Base-by-base conservation (phyloP, 495 filamentous ascomycete species). In the Zalerion maritima region DNA sequence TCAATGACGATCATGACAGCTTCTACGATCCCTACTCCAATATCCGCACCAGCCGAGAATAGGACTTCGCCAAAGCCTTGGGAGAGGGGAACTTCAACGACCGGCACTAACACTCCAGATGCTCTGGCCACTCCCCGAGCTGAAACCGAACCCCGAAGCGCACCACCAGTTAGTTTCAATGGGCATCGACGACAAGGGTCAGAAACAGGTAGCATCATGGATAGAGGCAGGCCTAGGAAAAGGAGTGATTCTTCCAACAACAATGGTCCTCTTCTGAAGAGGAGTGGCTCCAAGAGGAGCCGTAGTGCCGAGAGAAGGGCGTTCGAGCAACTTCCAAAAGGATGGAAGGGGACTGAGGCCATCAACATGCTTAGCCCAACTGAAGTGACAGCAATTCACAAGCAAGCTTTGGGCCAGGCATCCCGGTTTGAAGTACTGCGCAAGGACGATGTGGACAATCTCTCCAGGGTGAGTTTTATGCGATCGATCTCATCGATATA, bases 371-470 rank as follows among this genome's bases (percentile, higher is more conserved):
- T 77, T 30, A 50, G 56, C 20, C 48, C 61, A 5, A 33, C 42
- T 0, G 75, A 81, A 20, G 49, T 75, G 16, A 53, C 57, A 21
- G 51, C 46, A 4, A 38, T 82, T 5, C 66, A 66, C 27, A 61
- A 62, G 37, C 74, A 80, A 45, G 78, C 78, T 3, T 49, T 66
- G 9, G 64, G 64, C 16, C 73, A 80, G 44, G 72, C 70, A 1
- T 54, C 67, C 17, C 62, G 66, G 15, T 83, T 81, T 36, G 69
- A 78, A 45, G 67, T 83, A 6, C 54, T 83, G n/a, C 54, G 57
- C 24, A 62, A 65, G 35, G 67, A 71, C 26, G 74, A 81, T 32
- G 77, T 83, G 11, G 71, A 77, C 24, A 55, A 53, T 11, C 53
- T 81, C 10, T 75, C 75, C 8, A 63, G 61, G 48, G 71, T 74